Evolutionary conservation across 106 monocot genomes (phyloP).

Genomic region (Platanthera guangdongensis): DNA sequence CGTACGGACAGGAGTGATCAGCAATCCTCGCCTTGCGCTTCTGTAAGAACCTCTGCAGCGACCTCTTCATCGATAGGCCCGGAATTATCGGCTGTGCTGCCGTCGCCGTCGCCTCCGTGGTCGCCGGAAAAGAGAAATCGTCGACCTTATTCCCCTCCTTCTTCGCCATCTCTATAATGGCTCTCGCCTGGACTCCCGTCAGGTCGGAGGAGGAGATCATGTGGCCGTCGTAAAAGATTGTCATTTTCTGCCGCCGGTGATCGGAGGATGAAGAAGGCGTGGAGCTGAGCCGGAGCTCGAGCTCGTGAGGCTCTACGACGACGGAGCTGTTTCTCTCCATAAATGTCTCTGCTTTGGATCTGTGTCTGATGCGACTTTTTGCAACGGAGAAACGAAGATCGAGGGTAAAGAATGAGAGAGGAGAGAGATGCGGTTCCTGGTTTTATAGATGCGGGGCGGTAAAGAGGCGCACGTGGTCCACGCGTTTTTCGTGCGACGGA

Average conservation of each 20-base stretch:
- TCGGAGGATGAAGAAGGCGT: not conserved
- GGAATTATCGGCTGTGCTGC: not conserved
- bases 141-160: not conserved
- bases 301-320: not conserved
- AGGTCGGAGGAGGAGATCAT: conserved; percentile 15
- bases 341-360: not conserved
- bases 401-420: not conserved
- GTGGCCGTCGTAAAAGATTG: conserved; percentile 19
- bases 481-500: not conserved
- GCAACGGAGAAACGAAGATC: too few species aligned
- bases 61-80: conserved; percentile 10
- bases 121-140: too few species aligned
- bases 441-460: not conserved
- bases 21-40: conserved; percentile 15
- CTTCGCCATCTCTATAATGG: conserved; percentile 1
- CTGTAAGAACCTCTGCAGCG: conserved; percentile 17
- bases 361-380: too few species aligned
- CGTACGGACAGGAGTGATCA: not conserved
- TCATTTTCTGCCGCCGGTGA: conserved; percentile 5
- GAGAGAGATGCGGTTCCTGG: not conserved
- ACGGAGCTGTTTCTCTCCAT: not conserved
- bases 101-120: too few species aligned
- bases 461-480: conserved; percentile 1
- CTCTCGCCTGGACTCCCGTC: conserved; percentile 20
- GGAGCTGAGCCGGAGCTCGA: not conserved